phyloP scores from a whole-genome alignment of 2,329 filamentous ascomycete species.

The Talaromyces albobiverticillius region DNA sequence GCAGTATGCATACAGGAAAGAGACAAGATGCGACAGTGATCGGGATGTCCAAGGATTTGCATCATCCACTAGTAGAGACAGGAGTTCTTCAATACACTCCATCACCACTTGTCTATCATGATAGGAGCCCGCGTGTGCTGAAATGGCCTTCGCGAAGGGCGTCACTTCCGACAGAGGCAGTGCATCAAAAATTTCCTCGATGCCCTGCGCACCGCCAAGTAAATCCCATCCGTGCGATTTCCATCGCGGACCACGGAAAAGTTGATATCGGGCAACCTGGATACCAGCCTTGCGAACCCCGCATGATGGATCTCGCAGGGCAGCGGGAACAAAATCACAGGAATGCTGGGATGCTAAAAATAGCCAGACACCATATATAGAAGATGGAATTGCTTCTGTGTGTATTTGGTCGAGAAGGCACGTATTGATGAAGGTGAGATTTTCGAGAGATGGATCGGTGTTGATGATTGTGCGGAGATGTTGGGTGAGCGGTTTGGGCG shows the following conservation, averaged over 20 bases:
- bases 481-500: neutral
- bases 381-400: neutral
- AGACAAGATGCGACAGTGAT: neutral
- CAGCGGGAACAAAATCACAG: neutral
- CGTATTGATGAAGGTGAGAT: neutral
- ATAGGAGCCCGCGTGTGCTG: neutral
- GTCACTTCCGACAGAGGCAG: neutral
- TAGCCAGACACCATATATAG: neutral
- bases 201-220: conserved; percentile 3
- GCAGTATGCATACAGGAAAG: neutral
- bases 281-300: neutral
- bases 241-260: neutral
- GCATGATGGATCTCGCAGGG: neutral
- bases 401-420: conserved; percentile 1
- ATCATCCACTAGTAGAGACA: neutral
- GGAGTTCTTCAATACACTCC: neutral
- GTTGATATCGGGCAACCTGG: neutral
- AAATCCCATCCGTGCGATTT: neutral
- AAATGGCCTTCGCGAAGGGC: neutral
- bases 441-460: neutral
- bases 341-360: neutral
- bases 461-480: neutral
- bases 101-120: neutral
- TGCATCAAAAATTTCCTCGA: neutral
- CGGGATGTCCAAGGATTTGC: neutral